Conservation (phyloP, 441 rosid genomes). For the Metrosideros polymorpha region DNA sequence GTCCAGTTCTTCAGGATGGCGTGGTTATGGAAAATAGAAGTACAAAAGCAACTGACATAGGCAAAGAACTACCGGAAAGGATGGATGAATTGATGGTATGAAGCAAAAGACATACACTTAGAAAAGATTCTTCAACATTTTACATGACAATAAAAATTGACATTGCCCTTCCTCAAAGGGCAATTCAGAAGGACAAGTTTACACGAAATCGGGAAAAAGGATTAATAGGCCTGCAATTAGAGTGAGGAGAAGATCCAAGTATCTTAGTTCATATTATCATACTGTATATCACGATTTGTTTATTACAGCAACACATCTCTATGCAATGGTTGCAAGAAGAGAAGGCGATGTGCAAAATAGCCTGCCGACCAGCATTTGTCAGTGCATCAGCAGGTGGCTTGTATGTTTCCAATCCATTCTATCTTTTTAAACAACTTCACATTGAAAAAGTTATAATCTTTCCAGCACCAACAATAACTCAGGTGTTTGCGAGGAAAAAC, state of each 20-base stretch:
- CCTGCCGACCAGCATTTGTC: not conserved
- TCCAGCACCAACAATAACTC: not conserved
- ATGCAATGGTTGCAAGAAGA: not conserved
- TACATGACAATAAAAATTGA: not conserved
- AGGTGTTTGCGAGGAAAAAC: not conserved
- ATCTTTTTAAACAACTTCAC: not conserved
- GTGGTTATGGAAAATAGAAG: fast-evolving
- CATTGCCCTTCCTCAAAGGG: not conserved
- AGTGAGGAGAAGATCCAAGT: not conserved
- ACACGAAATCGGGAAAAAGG: not conserved
- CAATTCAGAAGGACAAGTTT: not conserved
- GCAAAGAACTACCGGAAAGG: not conserved
- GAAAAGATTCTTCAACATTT: not conserved
- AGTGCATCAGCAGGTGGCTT: not conserved
- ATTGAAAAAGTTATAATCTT: not conserved
- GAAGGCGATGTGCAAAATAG: not conserved
- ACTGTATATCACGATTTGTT: not conserved
- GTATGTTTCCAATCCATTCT: not conserved
- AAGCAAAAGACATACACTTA: not conserved
- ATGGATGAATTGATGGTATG: not conserved
- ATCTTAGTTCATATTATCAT: not conserved
- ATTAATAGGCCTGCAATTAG: not conserved
- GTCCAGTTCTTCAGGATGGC: not conserved
- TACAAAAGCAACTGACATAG: not conserved
- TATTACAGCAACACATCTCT: not conserved